Conservation (phyloP, 306 rosid genomes). For the Begonia peltatifolia region DNA sequence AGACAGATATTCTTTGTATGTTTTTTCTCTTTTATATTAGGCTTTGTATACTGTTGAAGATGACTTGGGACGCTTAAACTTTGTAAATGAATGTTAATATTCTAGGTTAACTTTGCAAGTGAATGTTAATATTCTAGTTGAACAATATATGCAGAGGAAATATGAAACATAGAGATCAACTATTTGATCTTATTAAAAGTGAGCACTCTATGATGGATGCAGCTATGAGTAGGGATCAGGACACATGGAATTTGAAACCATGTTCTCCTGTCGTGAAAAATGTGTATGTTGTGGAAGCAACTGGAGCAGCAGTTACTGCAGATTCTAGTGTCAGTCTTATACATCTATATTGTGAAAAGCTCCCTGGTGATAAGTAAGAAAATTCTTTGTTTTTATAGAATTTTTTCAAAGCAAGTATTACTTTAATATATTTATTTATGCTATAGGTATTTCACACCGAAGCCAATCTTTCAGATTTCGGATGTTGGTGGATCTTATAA, state of each 20-base stretch:
- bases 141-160: slow-evolving; percentile 48
- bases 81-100: too few species aligned
- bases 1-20: neutral
- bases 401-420: slow-evolving; percentile 1
- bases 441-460: slow-evolving; percentile 42
- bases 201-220: slow-evolving; percentile 62
- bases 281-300: slow-evolving; percentile 43
- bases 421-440: slow-evolving; percentile 15
- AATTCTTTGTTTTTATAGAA: slow-evolving; percentile 4
- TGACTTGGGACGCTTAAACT: too few species aligned
- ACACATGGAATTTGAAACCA: slow-evolving; percentile 18
- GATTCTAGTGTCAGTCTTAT: slow-evolving; percentile 55
- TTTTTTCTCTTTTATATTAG: too few species aligned
- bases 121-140: neutral
- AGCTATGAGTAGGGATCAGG: slow-evolving; percentile 38
- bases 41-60: too few species aligned
- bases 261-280: slow-evolving; percentile 19
- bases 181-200: slow-evolving; percentile 59
- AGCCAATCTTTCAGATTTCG: slow-evolving; percentile 33
- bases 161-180: slow-evolving; percentile 51
- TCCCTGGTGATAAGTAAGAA: slow-evolving; percentile 55
- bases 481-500: slow-evolving; percentile 29
- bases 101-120: too few species aligned
- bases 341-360: slow-evolving; percentile 54
- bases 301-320: slow-evolving; percentile 60